Evolutionary conservation across 73 alveolate genomes (phyloP).

Genomic region (Blepharisma stoltei): DNA sequence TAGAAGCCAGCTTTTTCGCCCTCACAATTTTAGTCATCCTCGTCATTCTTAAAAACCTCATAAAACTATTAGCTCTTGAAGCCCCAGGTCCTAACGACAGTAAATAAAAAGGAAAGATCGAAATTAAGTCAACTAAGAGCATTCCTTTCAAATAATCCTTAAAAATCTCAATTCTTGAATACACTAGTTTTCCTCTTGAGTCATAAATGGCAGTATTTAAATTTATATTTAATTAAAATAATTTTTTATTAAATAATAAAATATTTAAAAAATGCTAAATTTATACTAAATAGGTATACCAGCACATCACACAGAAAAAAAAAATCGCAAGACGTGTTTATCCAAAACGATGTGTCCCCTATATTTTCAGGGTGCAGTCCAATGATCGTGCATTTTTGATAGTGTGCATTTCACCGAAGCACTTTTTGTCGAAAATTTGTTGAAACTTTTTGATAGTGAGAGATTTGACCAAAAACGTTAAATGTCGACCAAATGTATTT

Average conservation of each 20-base stretch:
- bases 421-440: too few species aligned
- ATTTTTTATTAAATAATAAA: too few species aligned
- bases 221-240: too few species aligned
- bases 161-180: neutral
- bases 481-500: too few species aligned
- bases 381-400: too few species aligned
- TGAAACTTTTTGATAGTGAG: too few species aligned
- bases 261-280: too few species aligned
- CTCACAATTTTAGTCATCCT: slow-evolving; percentile 57
- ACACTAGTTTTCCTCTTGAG: neutral
- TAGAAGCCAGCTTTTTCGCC: slow-evolving; percentile 41
- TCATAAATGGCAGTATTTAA: slow-evolving; percentile 19
- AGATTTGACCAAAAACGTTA: too few species aligned
- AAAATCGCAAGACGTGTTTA: neutral
- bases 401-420: too few species aligned
- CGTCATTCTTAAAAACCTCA: slow-evolving; percentile 57
- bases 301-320: neutral
- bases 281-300: too few species aligned
- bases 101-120: slow-evolving; percentile 14
- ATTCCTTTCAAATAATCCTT: slow-evolving; percentile 6
- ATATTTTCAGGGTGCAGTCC: too few species aligned
- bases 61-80: slow-evolving; percentile 34
- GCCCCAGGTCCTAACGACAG: neutral
- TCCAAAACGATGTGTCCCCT: neutral
- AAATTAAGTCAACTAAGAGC: neutral